Evolutionary conservation across 2,329 filamentous ascomycete genomes (phyloP).

Genomic region (Orbilia oligospora): DNA sequence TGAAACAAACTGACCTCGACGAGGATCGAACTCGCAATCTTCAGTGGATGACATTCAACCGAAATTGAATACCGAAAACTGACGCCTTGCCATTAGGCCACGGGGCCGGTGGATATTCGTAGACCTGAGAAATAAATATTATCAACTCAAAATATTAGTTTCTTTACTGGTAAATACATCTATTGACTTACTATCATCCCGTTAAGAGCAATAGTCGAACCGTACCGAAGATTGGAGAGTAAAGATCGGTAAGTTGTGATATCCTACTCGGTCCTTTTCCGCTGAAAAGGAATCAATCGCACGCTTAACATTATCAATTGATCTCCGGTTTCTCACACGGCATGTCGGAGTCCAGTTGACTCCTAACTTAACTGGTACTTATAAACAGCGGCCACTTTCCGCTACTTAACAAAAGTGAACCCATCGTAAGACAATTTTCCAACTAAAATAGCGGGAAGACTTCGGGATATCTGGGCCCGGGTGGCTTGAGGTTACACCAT

Average conservation of each 20-base stretch:
- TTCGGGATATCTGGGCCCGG: neutral
- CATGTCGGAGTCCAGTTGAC: constrained; percentile 21
- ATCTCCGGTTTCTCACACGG: constrained; percentile 8
- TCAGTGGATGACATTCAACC: constrained; percentile 56
- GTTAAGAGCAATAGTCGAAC: neutral
- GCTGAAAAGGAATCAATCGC: neutral
- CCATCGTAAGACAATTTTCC: neutral
- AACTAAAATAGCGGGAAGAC: neutral
- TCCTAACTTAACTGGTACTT: too few species aligned
- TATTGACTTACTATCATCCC: neutral
- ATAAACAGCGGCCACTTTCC: too few species aligned
- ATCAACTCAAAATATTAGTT: constrained; percentile 9
- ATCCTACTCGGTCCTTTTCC: neutral
- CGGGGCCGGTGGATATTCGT: constrained; percentile 37
- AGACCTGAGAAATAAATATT: neutral
- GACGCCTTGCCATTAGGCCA: constrained; percentile 61
- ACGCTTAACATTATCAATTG: neutral
- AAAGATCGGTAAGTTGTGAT: neutral
- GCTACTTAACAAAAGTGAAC: neutral
- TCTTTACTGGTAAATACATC: neutral
- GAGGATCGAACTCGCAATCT: constrained; percentile 62
- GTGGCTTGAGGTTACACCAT: neutral
- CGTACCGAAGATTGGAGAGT: neutral
- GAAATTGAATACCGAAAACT: constrained; percentile 57
- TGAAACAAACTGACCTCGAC: constrained; percentile 55